Base-by-base conservation (phyloP, 2,329 filamentous ascomycete species). In the Bimuria novae-zelandiae region DNA sequence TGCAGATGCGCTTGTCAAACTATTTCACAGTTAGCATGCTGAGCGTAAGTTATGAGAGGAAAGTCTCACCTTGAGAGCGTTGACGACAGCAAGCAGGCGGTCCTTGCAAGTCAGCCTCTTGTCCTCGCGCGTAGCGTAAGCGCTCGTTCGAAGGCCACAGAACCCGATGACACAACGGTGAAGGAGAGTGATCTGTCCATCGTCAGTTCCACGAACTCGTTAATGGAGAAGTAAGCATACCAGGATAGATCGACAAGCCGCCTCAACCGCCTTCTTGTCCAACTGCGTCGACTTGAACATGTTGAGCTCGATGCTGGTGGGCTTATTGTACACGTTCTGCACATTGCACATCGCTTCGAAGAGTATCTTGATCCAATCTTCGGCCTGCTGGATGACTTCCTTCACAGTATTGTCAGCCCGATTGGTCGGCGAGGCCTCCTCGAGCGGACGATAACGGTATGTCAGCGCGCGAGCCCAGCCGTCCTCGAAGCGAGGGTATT, bases 1-100 rank as follows among this genome's bases (percentile, higher is more conserved):
- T 42, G 29, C 54, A 57, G 32, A 54, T 49, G 7, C 47, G 40
- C 51, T 57, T 57, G 33, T 57, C 48, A 19, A 21, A 1, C 54
- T 51, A 29, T 44, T 12, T 3, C 11, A 17, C 12, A 6, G 21
- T 40, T 12, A 45, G 39, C 21, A 29, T 30, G 33, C 3, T 21
- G 25, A 32, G 7, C 40, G 12, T 17, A 1, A 14, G 43, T 1
- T 12, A 19, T 21, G 17, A 43, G 7, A 14, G 25, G 17, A 12
- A 36, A 10, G 12, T 7, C 44, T n/a, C 41, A 51, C 44, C 29
- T 37, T 54, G 6, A 54, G 33, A 3, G 35, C 51, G 4, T 30
- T 19, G 10, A 41, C 22, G 39, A 50, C 22, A 10, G 37, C 30
- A 7, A 36, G 7, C n/a, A 51, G 19, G 10, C 49, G 32, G 5